These are phyloP conservation scores for Aplosporella prunicola DNA, from an alignment of 2,329 filamentous ascomycete species.

Conservation along the genomic window DNA sequence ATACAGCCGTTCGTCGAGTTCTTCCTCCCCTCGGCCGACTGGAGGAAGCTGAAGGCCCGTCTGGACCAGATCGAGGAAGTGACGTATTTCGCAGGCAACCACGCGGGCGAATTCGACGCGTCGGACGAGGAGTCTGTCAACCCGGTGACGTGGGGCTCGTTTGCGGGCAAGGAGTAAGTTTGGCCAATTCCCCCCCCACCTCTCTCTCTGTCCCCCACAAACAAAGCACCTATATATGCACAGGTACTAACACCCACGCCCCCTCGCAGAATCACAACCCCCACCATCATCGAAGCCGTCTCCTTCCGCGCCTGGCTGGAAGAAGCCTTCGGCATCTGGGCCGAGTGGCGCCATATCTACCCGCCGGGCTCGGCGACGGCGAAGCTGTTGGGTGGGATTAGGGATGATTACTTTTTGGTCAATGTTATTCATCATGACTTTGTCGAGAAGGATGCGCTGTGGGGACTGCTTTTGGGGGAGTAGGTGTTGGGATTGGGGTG, in stretches of 20 bases:
- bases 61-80: conserved; percentile 56
- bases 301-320: conserved; percentile 91
- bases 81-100: conserved; percentile 82
- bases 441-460: conserved; percentile 60
- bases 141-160: conserved; percentile 94
- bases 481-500: conserved; percentile 5
- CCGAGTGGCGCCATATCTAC: conserved; percentile 86
- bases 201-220: not conserved
- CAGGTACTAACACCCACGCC: too few relatives aligned
- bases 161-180: conserved; percentile 89
- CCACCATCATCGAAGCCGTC: conserved; percentile 92
- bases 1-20: conserved; percentile 83
- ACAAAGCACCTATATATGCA: too few relatives aligned
- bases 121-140: conserved; percentile 63
- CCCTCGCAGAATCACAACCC: conserved; percentile 93
- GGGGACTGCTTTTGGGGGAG: conserved; percentile 49
- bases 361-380: conserved; percentile 62
- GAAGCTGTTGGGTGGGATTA: conserved; percentile 57
- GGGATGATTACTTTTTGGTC: conserved; percentile 73
- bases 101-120: conserved; percentile 65
- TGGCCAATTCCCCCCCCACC: too few relatives aligned
- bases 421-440: conserved; percentile 82
- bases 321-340: conserved; percentile 93
- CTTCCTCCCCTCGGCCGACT: conserved; percentile 71
- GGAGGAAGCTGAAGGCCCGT: conserved; percentile 54